These are phyloP conservation scores for Aspergillus tubingensis DNA, from an alignment of 2,329 filamentous ascomycete species.

Conservation along the genomic window DNA sequence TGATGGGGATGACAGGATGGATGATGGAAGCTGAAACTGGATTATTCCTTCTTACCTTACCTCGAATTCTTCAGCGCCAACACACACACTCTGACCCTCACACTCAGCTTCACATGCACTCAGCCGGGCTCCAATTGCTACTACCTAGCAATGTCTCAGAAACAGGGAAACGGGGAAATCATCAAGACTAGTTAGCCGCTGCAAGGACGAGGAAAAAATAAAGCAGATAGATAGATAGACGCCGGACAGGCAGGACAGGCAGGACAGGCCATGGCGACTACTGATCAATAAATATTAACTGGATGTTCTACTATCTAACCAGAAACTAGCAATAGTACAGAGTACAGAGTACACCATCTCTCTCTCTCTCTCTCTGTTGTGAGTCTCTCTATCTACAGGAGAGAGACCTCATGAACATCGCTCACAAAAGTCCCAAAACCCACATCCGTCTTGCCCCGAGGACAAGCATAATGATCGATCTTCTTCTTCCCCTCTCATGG, in stretches of 20 bases:
- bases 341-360: too few relatives aligned
- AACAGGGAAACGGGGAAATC: not conserved
- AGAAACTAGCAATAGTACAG: not conserved
- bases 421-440: constrained; percentile 1
- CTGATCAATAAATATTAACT: not conserved
- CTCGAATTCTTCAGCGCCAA: not conserved
- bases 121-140: too few relatives aligned
- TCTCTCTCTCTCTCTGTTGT: too few relatives aligned
- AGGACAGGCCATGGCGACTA: not conserved
- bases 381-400: too few relatives aligned
- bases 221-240: not conserved
- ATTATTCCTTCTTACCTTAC: not conserved
- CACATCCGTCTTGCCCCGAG: not conserved
- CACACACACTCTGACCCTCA: too few relatives aligned
- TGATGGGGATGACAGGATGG: not conserved
- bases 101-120: not conserved
- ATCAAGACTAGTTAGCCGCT: not conserved
- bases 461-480: not conserved
- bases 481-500: not conserved
- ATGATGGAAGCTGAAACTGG: constrained; percentile 7
- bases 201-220: not conserved
- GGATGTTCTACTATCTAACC: not conserved
- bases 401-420: too few relatives aligned
- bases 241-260: not conserved
- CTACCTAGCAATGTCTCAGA: too few relatives aligned